phyloP scores from a whole-genome alignment of 2,329 filamentous ascomycete species.

The Fusarium azukiicola region DNA sequence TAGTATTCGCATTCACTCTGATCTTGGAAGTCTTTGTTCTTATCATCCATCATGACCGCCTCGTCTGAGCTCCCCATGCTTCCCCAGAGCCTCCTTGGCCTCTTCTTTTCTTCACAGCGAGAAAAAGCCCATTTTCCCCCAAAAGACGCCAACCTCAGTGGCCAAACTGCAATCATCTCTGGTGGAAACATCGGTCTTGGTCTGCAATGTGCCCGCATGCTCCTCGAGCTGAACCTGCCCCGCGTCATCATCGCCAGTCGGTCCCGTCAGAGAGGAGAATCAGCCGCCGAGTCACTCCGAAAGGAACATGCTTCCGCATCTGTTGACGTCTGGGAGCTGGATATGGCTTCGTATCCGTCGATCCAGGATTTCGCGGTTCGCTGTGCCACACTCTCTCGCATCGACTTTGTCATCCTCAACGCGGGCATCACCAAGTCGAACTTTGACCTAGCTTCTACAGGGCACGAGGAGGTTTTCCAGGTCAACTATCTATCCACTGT shows the following conservation, averaged over 20 bases:
- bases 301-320: conserved; percentile 5
- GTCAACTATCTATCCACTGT: conserved; percentile 51
- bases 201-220: conserved; percentile 64
- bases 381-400: conserved; percentile 3
- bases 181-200: conserved; percentile 71
- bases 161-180: conserved; percentile 68
- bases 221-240: conserved; percentile 62
- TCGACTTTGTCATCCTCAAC: conserved; percentile 32
- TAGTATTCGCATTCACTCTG: not conserved
- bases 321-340: conserved; percentile 26
- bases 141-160: conserved; percentile 49
- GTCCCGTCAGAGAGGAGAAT: conserved; percentile 58
- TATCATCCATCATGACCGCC: conserved; percentile 7
- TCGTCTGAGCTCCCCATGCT: conserved; percentile 6
- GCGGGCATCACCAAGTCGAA: conserved; percentile 29
- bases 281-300: conserved; percentile 50
- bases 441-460: conserved; percentile 22
- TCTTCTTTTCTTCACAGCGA: conserved; percentile 7
- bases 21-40: not conserved
- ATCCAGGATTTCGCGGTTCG: conserved; percentile 19
- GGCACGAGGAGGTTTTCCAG: conserved; percentile 49
- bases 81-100: not conserved
- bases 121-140: conserved; percentile 11
- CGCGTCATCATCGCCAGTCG: conserved; percentile 70
- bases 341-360: conserved; percentile 30